These are phyloP conservation scores for Omphalotus guepiniiformis DNA, from an alignment of 768 basidiomycete genomes.

Conservation along the genomic window DNA sequence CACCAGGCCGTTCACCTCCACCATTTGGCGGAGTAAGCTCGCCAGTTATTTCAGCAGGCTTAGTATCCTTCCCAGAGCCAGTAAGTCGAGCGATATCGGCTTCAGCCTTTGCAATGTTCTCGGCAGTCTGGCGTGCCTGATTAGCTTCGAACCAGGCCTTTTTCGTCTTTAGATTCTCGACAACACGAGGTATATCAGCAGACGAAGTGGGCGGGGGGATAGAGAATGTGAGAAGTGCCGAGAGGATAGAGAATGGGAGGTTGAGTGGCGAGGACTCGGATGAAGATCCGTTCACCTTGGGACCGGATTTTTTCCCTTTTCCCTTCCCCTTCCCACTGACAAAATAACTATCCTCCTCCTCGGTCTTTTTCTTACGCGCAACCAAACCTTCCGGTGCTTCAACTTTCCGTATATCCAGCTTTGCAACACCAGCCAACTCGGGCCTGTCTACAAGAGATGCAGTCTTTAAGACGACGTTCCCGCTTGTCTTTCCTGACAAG, in stretches of 20 bases:
- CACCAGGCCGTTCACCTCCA: conserved; percentile 37
- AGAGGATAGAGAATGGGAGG: conserved; percentile 79
- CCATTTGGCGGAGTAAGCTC: conserved; percentile 36
- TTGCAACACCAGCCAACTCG: conserved; percentile 62
- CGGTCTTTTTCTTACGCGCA: conserved; percentile 88
- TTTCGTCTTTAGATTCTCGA: conserved; percentile 91
- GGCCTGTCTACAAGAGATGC: conserved; percentile 29
- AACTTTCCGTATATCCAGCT: conserved; percentile 83
- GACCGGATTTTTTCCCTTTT: conserved; percentile 55
- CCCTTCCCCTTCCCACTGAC: conserved; percentile 64
- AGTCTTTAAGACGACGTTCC: conserved; percentile 39
- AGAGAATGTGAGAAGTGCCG: conserved; percentile 81
- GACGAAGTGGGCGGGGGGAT: conserved; percentile 84
- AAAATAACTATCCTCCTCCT: conserved; percentile 80
- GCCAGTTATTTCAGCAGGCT: conserved; percentile 23
- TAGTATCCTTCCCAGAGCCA: conserved; percentile 33
- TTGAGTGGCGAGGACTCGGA: conserved; percentile 46
- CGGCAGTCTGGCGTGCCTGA: conserved; percentile 73
- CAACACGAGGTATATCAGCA: conserved; percentile 73
- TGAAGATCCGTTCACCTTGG: conserved; percentile 35
- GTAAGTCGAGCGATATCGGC: conserved; percentile 64
- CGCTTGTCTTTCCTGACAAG: conserved; percentile 64
- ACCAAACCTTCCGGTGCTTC: conserved; percentile 66
- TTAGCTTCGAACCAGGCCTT: conserved; percentile 95
- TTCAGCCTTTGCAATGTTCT: conserved; percentile 79